Percentiles rank a stretch among this genome's conserved stretches.
These are phyloP conservation scores for Geoglossum glabrum DNA, from an alignment of 495 filamentous ascomycete species.

Conservation along the genomic window DNA sequence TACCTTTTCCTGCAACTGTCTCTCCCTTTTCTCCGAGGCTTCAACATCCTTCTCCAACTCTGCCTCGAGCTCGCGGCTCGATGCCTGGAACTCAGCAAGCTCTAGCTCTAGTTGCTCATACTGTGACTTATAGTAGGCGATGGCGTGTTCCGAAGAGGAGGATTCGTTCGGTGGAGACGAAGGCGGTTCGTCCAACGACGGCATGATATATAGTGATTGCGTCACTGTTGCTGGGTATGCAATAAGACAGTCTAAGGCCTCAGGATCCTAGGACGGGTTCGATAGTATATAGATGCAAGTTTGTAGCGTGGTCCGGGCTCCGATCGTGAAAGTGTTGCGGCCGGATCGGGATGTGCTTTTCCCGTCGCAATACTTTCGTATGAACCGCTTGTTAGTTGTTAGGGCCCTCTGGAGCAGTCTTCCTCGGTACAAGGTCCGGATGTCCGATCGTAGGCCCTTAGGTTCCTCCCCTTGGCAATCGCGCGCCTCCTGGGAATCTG, in stretches of 20 bases:
- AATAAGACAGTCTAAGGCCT: background rate
- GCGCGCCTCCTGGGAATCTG: background rate
- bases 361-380: background rate
- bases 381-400: background rate
- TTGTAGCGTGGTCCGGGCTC: background rate
- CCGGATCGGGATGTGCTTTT: background rate
- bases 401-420: background rate
- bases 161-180: conserved; percentile 33
- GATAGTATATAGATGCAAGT: background rate
- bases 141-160: conserved; percentile 43
- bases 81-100: conserved; percentile 82
- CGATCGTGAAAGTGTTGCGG: background rate
- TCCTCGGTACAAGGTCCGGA: background rate
- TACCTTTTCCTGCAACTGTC: conserved; percentile 64
- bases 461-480: background rate
- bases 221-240: background rate
- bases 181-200: conserved; percentile 40
- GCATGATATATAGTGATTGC: conserved; percentile 3
- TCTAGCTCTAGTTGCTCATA: conserved; percentile 86
- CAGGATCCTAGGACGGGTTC: background rate
- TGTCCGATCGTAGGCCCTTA: background rate
- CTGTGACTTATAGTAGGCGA: conserved; percentile 86
- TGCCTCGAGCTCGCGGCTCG: conserved; percentile 79
- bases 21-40: conserved; percentile 80
- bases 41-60: conserved; percentile 96